These are phyloP conservation scores for Paralagenidium karlingii DNA, from an alignment of 352 stramenopile species.

Conservation along the genomic window DNA sequence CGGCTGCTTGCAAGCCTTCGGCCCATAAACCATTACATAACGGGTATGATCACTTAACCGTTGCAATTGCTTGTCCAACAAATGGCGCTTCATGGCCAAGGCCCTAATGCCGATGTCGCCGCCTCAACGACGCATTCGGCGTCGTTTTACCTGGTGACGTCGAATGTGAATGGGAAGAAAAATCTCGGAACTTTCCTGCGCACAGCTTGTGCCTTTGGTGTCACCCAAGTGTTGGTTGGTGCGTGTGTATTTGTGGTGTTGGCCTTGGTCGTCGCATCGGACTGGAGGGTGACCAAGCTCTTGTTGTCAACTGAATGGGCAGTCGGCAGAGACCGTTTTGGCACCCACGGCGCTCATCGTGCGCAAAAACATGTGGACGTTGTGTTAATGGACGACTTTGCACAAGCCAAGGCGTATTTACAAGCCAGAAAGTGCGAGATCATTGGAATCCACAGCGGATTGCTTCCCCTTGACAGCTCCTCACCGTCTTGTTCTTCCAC, in stretches of 20 bases:
- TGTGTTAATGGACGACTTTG: slow-evolving; percentile 57
- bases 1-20: no score
- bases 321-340: slow-evolving; percentile 69
- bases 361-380: slow-evolving; percentile 74
- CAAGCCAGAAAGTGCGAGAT: slow-evolving; percentile 41
- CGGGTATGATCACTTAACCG: no score
- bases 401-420: slow-evolving; percentile 40
- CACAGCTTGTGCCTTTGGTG: slow-evolving; percentile 58
- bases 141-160: slow-evolving; percentile 70
- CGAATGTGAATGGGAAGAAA: slow-evolving; percentile 53
- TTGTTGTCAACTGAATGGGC: neutral
- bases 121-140: no score
- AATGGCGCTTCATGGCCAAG: no score
- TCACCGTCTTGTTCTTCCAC: no score
- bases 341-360: slow-evolving; percentile 59
- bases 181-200: slow-evolving; percentile 71
- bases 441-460: slow-evolving; percentile 22
- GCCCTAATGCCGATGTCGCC: no score
- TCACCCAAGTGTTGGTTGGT: slow-evolving; percentile 66
- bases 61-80: no score
- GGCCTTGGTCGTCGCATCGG: neutral
- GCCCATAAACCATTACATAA: no score
- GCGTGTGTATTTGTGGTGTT: neutral
- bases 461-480: neutral
- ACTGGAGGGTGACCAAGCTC: neutral